These are phyloP conservation scores for Anthracocystis setariae DNA, from an alignment of 1,284 basidiomycete genomes.

Conservation along the genomic window DNA sequence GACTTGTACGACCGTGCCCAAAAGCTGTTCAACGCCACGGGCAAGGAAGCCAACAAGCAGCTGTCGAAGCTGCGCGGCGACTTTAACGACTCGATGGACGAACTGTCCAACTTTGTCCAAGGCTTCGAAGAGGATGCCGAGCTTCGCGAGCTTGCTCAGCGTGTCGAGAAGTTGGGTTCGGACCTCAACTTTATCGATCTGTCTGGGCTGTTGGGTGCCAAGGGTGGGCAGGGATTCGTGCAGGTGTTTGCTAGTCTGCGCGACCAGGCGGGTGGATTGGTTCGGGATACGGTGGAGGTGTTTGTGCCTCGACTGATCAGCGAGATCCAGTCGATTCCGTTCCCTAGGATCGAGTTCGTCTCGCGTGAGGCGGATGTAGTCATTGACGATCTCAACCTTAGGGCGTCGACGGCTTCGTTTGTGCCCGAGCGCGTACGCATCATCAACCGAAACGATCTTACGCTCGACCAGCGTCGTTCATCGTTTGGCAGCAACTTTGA, in stretches of 20 bases:
- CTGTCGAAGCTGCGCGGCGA: slow-evolving; percentile 43
- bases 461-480: slow-evolving; percentile 69
- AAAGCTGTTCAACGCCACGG: slow-evolving; percentile 41
- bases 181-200: slow-evolving; percentile 62
- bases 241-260: slow-evolving; percentile 38
- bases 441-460: slow-evolving; percentile 69
- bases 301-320: slow-evolving; percentile 69
- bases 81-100: slow-evolving; percentile 36
- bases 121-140: slow-evolving; percentile 48
- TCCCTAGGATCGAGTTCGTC: slow-evolving; percentile 70
- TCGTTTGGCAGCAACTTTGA: slow-evolving; percentile 70
- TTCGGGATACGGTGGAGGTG: slow-evolving; percentile 69
- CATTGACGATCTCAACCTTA: slow-evolving; percentile 68
- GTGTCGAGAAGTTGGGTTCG: slow-evolving; percentile 68
- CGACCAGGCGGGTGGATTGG: slow-evolving; percentile 64
- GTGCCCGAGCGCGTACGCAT: slow-evolving; percentile 70
- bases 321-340: slow-evolving; percentile 70
- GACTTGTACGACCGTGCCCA: slow-evolving; percentile 51
- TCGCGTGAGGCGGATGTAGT: slow-evolving; percentile 69
- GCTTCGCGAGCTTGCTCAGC: slow-evolving; percentile 64
- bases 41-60: slow-evolving; percentile 54
- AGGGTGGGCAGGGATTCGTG: slow-evolving; percentile 19
- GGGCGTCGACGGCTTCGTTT: slow-evolving; percentile 69
- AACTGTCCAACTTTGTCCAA: slow-evolving; percentile 42
- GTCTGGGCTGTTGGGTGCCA: slow-evolving; percentile 19